Base-by-base conservation (phyloP, 768 basidiomycete species). In the Hemileccinum impolitum region DNA sequence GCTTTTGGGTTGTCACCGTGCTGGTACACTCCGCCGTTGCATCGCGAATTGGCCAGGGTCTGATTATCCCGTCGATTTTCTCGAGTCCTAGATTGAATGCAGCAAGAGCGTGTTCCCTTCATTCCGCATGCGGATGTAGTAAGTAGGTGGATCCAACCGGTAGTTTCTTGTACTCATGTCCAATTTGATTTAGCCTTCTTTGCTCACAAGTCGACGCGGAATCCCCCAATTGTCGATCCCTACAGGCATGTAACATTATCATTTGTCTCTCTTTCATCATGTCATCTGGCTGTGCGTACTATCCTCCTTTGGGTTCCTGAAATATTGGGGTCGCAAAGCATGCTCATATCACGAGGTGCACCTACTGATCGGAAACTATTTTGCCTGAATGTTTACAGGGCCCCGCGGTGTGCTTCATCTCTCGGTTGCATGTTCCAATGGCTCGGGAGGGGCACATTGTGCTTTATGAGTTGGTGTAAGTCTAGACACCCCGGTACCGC, bases 251-350 rank as follows among this genome's bases (percentile, higher is more conserved):
- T 23, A 17, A 28, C 44, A 45, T 30, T 25, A 25, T 45, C 18
- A 26, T n/a, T 11, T n/a, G 12, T n/a, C 9, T 26, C 23, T 26
- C 19, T 41, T 4, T 42, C 28, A 38, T 48, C 51, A 44, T 58
- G 48, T 56, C 48, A 43, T 46, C 46, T 39, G 58, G 62, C 62
- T 59, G 62, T 62, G 59, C 48, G 40, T 50, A 37, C n/a, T n/a
- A n/a, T 59, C 52, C 59, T 61, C 52, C 59, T 51, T 58, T 54
- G 32, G 59, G 62, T 15, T 42, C 43, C 43, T 47, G n/a, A 40
- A 40, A 41, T 53, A 47, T 37, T 52, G 61, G 45, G 40, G 43
- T 48, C 17, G 47, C 26, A 39, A 48, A 48, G 44, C 61, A 51
- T 51, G 59, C 50, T 28, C 51, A 7, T 39, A 38, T 51, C 56